phyloP scores from a whole-genome alignment of 139 green algal genomes.

The Ulvella scutata region DNA sequence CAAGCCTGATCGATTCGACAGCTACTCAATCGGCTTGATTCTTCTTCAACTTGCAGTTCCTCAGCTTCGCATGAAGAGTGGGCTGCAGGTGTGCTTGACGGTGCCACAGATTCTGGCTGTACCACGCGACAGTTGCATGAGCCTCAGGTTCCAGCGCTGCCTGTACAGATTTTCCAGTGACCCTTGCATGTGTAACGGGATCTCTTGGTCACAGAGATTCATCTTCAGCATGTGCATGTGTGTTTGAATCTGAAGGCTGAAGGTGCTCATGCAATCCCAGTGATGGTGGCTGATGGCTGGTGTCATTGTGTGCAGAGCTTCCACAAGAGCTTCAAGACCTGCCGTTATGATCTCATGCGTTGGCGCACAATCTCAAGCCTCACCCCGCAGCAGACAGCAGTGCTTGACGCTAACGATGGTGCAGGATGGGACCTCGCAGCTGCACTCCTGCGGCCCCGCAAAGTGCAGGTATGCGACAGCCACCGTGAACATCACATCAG shows the following conservation, averaged over 20 bases:
- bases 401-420: constrained; percentile 57
- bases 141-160: too few species aligned
- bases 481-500: too few species aligned
- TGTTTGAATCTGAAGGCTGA: neutral
- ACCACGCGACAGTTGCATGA: too few species aligned
- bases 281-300: too few species aligned
- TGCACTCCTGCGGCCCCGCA: constrained; percentile 36
- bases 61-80: constrained; percentile 32
- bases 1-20: constrained; percentile 85
- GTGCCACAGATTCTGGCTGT: too few species aligned
- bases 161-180: too few species aligned
- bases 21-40: constrained; percentile 21
- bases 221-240: neutral
- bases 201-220: neutral
- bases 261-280: neutral
- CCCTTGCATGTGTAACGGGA: too few species aligned
- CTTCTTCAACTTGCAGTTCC: constrained; percentile 57
- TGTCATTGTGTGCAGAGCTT: neutral
- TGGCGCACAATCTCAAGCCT: constrained; percentile 39
- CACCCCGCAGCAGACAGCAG: constrained; percentile 27
- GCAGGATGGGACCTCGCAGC: constrained; percentile 44
- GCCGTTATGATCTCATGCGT: constrained; percentile 46
- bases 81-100: constrained; percentile 40
- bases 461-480: constrained; percentile 11
- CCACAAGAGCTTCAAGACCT: constrained; percentile 10